Conservation (phyloP, 2,329 filamentous ascomycete genomes). For the Cordyceps tenuipes region DNA sequence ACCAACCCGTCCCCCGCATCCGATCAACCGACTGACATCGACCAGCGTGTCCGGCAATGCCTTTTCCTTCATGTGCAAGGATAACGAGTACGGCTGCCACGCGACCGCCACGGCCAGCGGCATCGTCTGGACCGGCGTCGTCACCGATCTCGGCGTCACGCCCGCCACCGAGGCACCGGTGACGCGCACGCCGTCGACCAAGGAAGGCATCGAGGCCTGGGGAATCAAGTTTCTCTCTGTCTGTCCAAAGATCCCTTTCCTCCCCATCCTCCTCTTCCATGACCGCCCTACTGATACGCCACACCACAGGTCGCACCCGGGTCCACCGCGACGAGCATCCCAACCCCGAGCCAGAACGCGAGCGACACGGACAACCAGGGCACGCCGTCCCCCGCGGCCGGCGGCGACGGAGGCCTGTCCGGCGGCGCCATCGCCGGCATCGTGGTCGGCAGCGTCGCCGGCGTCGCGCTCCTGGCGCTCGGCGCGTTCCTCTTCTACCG, state of each 20-base stretch:
- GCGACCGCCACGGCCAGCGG: neutral
- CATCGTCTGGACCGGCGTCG: constrained; percentile 11
- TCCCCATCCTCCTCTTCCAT: too few species aligned
- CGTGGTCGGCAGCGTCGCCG: constrained; percentile 6
- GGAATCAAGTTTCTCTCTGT: constrained; percentile 12
- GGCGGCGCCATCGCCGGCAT: constrained; percentile 13
- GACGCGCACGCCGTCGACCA: neutral
- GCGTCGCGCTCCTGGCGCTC: neutral
- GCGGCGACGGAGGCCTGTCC: neutral
- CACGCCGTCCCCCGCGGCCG: neutral
- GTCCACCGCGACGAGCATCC: constrained; percentile 2
- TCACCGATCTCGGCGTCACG: constrained; percentile 4
- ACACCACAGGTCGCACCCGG: constrained; percentile 2
- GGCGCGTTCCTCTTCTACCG: constrained; percentile 11
- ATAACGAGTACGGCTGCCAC: constrained; percentile 12
- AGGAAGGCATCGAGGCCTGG: constrained; percentile 10
- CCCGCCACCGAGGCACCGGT: constrained; percentile 6
- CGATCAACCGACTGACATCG: too few species aligned
- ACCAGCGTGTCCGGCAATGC: constrained; percentile 8
- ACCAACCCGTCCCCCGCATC: too few species aligned
- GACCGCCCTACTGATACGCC: neutral
- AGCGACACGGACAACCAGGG: constrained; percentile 1
- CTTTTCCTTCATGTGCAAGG: constrained; percentile 13
- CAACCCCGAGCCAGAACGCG: neutral
- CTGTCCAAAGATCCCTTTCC: too few species aligned